A percentile compares a stretch with the other conserved stretches of the same genome.
Conservation (phyloP, 768 basidiomycete species). For the Lentinula raphanica region DNA sequence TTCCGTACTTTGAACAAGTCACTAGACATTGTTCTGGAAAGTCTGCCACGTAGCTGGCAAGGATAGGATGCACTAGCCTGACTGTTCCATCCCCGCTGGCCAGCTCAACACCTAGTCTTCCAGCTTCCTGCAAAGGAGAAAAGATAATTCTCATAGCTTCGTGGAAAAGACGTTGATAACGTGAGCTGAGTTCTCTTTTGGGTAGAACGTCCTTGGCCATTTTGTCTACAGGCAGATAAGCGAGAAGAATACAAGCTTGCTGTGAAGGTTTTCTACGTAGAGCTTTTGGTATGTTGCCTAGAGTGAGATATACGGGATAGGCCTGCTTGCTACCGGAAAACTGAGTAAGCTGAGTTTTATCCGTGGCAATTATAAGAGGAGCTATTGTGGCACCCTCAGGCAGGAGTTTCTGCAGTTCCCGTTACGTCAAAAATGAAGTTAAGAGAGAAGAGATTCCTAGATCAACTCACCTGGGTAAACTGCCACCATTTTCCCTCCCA, state of each 20-base stretch:
- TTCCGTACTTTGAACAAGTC: not conserved
- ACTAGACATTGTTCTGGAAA: not conserved
- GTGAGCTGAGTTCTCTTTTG: too few relatives aligned
- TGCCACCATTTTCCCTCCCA: too few relatives aligned
- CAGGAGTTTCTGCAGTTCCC: not conserved
- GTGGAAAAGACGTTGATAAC: not conserved
- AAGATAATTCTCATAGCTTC: not conserved
- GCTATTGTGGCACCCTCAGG: conserved; percentile 13
- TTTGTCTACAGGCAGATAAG: too few relatives aligned
- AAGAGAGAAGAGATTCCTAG: not conserved
- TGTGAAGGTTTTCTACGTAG: not conserved
- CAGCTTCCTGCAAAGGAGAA: not conserved
- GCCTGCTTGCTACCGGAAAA: conserved; percentile 24
- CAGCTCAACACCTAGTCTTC: conserved; percentile 5
- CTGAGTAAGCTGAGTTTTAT: too few relatives aligned
- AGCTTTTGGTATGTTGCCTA: too few relatives aligned
- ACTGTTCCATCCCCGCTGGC: conserved; percentile 6
- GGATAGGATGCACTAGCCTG: too few relatives aligned
- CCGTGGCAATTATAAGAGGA: too few relatives aligned
- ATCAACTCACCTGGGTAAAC: too few relatives aligned
- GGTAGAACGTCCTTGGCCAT: too few relatives aligned
- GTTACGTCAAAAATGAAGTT: too few relatives aligned
- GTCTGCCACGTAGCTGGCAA: not conserved
- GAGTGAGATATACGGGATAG: conserved; percentile 29
- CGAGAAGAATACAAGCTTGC: too few relatives aligned